Conservation (phyloP, 805 yeast genomes). For the Saturnispora galanensis region DNA sequence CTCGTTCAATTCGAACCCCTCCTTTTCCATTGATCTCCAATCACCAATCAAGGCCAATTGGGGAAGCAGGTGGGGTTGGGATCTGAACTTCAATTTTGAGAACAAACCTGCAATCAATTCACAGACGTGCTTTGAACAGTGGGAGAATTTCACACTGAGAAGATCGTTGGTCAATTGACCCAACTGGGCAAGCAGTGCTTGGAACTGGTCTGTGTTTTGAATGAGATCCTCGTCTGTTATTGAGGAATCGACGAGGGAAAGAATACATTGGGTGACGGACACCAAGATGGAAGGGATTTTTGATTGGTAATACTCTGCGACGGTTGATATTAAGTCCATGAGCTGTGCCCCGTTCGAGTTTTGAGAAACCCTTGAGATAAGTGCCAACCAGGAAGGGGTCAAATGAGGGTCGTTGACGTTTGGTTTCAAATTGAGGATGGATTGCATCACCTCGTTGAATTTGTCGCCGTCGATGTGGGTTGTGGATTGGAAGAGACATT, state of each 20-base stretch:
- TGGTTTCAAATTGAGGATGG: conserved; percentile 74
- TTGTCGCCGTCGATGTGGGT: conserved; percentile 45
- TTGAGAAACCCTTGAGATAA: conserved; percentile 68
- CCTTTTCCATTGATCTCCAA: conserved; percentile 73
- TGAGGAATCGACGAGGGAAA: conserved; percentile 63
- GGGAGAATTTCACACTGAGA: conserved; percentile 63
- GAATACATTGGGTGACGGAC: conserved; percentile 80
- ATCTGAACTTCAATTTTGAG: conserved; percentile 50
- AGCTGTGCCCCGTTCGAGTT: too few relatives aligned
- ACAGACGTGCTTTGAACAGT: conserved; percentile 65
- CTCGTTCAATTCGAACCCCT: conserved; percentile 53
- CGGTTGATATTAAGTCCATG: conserved; percentile 11
- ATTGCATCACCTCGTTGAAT: conserved; percentile 53
- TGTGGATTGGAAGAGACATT: conserved; percentile 61
- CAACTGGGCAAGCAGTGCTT: conserved; percentile 44
- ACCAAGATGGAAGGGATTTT: conserved; percentile 52
- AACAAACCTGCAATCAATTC: conserved; percentile 57
- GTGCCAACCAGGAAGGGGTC: conserved; percentile 93
- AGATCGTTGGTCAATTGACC: conserved; percentile 45
- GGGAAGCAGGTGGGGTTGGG: conserved; percentile 60
- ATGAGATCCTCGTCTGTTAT: conserved; percentile 51
- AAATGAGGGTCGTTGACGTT: conserved; percentile 72
- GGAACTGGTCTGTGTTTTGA: conserved; percentile 41
- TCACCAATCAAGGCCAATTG: conserved; percentile 69
- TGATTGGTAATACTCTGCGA: conserved; percentile 58